Evolutionary conservation across 1,284 basidiomycete species (phyloP).

Genomic region (Tylopilus sp.): DNA sequence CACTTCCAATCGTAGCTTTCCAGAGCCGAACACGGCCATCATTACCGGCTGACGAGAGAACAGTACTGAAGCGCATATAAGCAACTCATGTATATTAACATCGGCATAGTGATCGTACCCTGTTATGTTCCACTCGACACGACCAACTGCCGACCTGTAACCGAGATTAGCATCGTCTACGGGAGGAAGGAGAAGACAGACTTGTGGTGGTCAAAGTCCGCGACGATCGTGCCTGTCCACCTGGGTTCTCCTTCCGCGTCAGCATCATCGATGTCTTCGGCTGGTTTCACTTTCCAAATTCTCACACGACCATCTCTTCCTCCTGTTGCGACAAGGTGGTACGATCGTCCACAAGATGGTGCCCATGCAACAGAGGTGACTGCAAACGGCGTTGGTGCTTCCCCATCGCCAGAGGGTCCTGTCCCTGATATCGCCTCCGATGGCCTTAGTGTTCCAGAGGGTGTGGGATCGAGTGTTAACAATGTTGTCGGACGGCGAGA

Average conservation of each 20-base stretch:
- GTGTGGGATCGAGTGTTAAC: slow-evolving; percentile 55
- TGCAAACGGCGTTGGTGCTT: slow-evolving; percentile 60
- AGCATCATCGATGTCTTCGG: slow-evolving; percentile 51
- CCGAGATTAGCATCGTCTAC: slow-evolving; percentile 18
- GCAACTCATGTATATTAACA: slow-evolving; percentile 5
- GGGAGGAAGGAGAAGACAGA: slow-evolving; percentile 37
- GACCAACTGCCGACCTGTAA: slow-evolving; percentile 70
- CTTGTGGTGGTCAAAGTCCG: slow-evolving; percentile 90
- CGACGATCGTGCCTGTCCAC: slow-evolving; percentile 83
- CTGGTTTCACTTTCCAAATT: slow-evolving; percentile 85
- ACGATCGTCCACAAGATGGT: slow-evolving; percentile 90
- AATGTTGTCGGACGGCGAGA: slow-evolving; percentile 61
- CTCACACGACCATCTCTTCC: slow-evolving; percentile 87
- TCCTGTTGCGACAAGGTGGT: slow-evolving; percentile 92
- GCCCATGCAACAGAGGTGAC: slow-evolving; percentile 91
- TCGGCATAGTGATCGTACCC: slow-evolving; percentile 63
- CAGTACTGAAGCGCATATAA: slow-evolving; percentile 66
- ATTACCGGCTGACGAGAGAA: slow-evolving; percentile 90
- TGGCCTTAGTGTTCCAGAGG: slow-evolving; percentile 33
- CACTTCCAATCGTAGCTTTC: slow-evolving; percentile 83
- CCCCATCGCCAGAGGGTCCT: slow-evolving; percentile 37
- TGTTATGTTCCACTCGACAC: slow-evolving; percentile 90
- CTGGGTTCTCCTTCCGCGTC: slow-evolving; percentile 58
- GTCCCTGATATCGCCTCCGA: slow-evolving; percentile 36
- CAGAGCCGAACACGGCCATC: slow-evolving; percentile 91